Evolutionary conservation across 164 flowering plant species (phyloP).

Genomic region (Vitis rupestris): DNA sequence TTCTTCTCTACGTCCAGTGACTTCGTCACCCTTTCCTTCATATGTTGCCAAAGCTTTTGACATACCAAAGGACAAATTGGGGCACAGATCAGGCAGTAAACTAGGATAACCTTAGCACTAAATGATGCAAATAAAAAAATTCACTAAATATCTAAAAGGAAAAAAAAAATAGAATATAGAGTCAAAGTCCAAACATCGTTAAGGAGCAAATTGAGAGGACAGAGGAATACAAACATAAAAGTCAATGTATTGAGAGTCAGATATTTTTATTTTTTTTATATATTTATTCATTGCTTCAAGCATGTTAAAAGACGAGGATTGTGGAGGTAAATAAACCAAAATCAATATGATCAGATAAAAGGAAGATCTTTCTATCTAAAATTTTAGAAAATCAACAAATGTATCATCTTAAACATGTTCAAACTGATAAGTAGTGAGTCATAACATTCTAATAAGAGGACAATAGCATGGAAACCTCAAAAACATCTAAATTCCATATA

Average conservation of each 20-base stretch:
- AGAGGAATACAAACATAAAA: not conserved
- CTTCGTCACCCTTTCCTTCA: conserved; percentile 40
- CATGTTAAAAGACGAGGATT: not conserved
- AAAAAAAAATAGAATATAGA: not conserved
- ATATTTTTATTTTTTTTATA: not conserved
- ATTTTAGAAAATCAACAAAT: too few species aligned
- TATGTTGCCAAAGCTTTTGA: conserved; percentile 39
- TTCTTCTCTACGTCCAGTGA: conserved; percentile 34
- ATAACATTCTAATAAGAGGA: not conserved
- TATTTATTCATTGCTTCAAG: not conserved
- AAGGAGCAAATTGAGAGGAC: not conserved
- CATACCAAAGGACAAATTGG: conserved; percentile 1
- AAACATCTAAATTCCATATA: not conserved
- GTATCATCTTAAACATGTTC: too few species aligned
- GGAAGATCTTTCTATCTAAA: too few species aligned
- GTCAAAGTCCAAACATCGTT: not conserved
- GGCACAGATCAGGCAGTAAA: conserved; percentile 1
- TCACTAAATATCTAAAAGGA: not conserved
- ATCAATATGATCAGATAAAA: too few species aligned
- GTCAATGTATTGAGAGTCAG: not conserved
- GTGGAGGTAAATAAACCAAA: not conserved
- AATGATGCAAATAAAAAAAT: not conserved
- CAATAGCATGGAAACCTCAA: not conserved
- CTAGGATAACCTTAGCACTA: not conserved
- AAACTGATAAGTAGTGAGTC: too few species aligned